A percentile compares a stretch with the other conserved stretches of the same genome.
These are phyloP conservation scores for Arthrocladium fulminans DNA, from an alignment of 2,329 filamentous ascomycete species.

Conservation along the genomic window DNA sequence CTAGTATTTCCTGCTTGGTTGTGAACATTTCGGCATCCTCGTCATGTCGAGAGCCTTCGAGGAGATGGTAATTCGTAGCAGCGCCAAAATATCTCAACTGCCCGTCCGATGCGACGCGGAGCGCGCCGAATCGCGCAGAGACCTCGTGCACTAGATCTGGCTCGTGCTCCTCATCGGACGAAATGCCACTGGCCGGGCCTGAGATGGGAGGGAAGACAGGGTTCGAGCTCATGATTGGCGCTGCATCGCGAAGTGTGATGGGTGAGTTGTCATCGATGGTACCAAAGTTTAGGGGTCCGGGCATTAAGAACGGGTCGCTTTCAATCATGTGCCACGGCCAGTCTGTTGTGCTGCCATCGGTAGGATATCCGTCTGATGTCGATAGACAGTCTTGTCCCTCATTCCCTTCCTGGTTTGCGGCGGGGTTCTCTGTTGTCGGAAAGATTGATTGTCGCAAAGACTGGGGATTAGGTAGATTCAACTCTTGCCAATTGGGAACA, in stretches of 20 bases:
- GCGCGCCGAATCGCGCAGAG: conserved; percentile 30
- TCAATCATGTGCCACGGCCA: not conserved
- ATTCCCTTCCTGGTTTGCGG: not conserved
- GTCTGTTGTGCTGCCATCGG: not conserved
- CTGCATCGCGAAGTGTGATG: not conserved
- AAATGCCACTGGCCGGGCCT: not conserved
- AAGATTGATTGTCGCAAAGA: no score
- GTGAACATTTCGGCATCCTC: conserved; percentile 31
- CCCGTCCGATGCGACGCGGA: conserved; percentile 37
- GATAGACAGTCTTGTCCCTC: not conserved
- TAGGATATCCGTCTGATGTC: not conserved
- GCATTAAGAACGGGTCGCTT: not conserved
- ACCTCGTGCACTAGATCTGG: conserved; percentile 1
- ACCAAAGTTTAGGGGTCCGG: not conserved
- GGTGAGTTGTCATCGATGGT: not conserved
- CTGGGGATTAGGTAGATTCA: no score
- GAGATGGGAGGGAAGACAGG: not conserved
- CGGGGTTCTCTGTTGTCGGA: not conserved
- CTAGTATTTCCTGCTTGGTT: not conserved
- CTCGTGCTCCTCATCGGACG: not conserved
- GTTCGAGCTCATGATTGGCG: not conserved
- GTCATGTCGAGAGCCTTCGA: conserved; percentile 33
- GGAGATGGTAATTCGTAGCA: conserved; percentile 37
- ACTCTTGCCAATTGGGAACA: not conserved
- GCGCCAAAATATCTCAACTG: conserved; percentile 39